Base-by-base conservation (phyloP, 352 stramenopile species). In the Phytophthora pinifolia region DNA sequence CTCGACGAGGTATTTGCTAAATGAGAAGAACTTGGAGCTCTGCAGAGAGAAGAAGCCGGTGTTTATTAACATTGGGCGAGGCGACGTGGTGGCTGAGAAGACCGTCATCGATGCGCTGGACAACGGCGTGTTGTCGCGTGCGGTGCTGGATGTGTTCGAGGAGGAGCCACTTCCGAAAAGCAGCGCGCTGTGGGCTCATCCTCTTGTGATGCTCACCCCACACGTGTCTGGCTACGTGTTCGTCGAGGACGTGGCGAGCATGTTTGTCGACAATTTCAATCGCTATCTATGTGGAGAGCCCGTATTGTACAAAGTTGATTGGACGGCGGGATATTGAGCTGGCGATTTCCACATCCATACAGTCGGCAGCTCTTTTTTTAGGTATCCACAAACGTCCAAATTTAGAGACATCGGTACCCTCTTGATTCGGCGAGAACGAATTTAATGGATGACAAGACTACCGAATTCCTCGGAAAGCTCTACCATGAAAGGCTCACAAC, bases 11-110 rank as follows among this genome's bases (percentile, higher is more conserved):
- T 73, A 83, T 44, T 54, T 96, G 27, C 52, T 97, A 35, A 78
- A 56, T 13, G 66, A 79, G n/a, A 49, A 65, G 17, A 70, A 73
- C 13, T 54, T 96, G 4, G 31, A 63, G 22, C 41, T 69, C 12
- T 91, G 82, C 31, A 41, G 51, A 2, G 44, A 70, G 14, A 74
- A 80, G 59, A 67, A 86, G 59, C 83, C 86, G 1, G 79, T 94
- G 20, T 84, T 97, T 49, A 79, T 97, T 59, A 96, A 96, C 74
- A 83, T 96, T 22, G 89, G 89, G 6, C 80, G 89, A 14, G 89
- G 89, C 12, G 86, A 95, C 57, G 66, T 97, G 13, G 73, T 96
- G 35, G 37, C 60, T 15, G 81, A 93, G 56, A 43, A 52, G 14
- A 68, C 63, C 10, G 66, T 96, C 25, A 25, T 96, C 27, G 25